phyloP scores from a whole-genome alignment of 495 filamentous ascomycete genomes.

The Chaetomidium leptoderma region DNA sequence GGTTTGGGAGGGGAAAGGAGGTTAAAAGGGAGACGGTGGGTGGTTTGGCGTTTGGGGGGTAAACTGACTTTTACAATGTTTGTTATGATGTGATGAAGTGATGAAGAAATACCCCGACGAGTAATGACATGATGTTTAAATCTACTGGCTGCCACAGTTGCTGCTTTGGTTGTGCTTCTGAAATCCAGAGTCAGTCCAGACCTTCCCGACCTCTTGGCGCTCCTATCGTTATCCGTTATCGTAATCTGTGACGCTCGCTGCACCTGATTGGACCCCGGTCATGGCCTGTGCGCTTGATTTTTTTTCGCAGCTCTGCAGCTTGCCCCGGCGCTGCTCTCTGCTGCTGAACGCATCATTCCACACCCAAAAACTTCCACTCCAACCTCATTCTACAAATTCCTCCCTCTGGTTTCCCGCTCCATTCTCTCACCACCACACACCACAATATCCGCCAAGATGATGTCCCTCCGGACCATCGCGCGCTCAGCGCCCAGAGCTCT shows the following conservation, averaged over 20 bases:
- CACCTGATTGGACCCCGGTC: not conserved
- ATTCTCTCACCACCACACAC: not conserved
- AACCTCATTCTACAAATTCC: slow-evolving; percentile 10
- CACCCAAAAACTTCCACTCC: slow-evolving; percentile 2
- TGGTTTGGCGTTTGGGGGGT: not conserved
- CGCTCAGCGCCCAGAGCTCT: slow-evolving; percentile 68
- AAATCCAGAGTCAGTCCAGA: too few relatives aligned
- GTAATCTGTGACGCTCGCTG: not conserved
- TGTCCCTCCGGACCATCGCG: slow-evolving; percentile 67
- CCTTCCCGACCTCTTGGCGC: not conserved
- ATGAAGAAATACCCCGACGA: slow-evolving; percentile 3
- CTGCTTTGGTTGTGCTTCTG: too few relatives aligned
- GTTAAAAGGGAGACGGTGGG: not conserved
- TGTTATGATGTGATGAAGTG: slow-evolving; percentile 4
- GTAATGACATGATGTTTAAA: not conserved
- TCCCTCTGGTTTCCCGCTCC: slow-evolving; percentile 1
- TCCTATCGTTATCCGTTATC: slow-evolving; percentile 11
- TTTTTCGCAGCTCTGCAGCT: slow-evolving; percentile 5
- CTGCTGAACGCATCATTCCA: not conserved
- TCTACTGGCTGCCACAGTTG: too few relatives aligned
- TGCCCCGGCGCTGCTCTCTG: not conserved
- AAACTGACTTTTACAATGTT: not conserved
- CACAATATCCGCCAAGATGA: slow-evolving; percentile 51
- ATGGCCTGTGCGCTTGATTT: slow-evolving; percentile 13
- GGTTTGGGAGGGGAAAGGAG: not conserved